Conservation (phyloP, 139 green algal genomes). For the Desmodesmus armatus region DNA sequence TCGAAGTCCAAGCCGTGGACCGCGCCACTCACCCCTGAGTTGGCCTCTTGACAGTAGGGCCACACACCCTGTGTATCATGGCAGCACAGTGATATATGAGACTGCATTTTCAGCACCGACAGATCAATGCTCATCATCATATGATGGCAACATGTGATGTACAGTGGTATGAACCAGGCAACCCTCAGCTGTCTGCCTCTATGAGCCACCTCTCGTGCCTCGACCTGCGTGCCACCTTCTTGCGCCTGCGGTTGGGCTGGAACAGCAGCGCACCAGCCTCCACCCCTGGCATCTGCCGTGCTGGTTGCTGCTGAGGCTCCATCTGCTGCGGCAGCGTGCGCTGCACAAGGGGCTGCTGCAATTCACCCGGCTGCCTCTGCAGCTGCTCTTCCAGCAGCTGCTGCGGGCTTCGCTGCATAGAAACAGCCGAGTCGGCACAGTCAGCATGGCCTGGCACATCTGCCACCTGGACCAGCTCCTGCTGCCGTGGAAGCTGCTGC, state of each 20-base stretch:
- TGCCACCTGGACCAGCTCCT: background rate
- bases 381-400: background rate
- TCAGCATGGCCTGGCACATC: background rate
- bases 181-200: too few species aligned
- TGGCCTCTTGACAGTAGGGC: too few species aligned
- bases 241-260: background rate
- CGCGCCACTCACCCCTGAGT: too few species aligned
- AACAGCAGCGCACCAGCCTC: background rate
- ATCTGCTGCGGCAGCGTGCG: background rate
- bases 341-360: background rate
- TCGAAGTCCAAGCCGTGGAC: too few species aligned
- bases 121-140: too few species aligned
- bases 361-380: background rate
- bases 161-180: too few species aligned
- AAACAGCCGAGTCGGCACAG: background rate
- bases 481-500: background rate
- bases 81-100: too few species aligned
- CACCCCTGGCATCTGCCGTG: conserved; percentile 2
- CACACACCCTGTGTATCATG: too few species aligned
- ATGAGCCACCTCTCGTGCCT: conserved; percentile 16
- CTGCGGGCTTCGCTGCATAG: background rate
- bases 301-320: conserved; percentile 8
- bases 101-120: too few species aligned
- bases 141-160: too few species aligned
- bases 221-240: background rate